phyloP scores from a whole-genome alignment of 371 early-diverging fungal species.

The Amoeboaphelidium occidentale region DNA sequence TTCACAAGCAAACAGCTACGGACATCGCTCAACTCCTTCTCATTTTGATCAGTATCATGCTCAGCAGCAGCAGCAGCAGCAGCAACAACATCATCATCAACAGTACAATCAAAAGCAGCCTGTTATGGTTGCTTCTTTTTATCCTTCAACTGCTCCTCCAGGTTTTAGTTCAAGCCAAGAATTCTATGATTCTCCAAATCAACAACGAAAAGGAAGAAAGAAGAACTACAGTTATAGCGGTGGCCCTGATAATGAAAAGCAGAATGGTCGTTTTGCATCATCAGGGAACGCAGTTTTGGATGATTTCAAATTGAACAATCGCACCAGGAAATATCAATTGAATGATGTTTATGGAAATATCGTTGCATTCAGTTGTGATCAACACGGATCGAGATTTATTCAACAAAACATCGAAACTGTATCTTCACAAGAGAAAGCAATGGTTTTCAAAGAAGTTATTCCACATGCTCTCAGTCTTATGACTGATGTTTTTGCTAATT shows the following conservation, averaged over 20 bases:
- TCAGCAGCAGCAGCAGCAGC: slow-evolving; percentile 9
- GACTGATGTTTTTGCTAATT: slow-evolving; percentile 99
- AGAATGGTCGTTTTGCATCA: slow-evolving; percentile 46
- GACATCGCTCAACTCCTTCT: slow-evolving; percentile 6
- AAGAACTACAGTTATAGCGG: slow-evolving; percentile 2
- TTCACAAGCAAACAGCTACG: slow-evolving; percentile 13
- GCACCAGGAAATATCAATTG: slow-evolving; percentile 75
- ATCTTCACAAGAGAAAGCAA: slow-evolving; percentile 69
- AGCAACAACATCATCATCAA: slow-evolving; percentile 4
- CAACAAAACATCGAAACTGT: slow-evolving; percentile 95
- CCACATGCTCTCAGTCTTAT: slow-evolving; percentile 80
- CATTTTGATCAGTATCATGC: slow-evolving; percentile 5
- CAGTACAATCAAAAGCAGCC: slow-evolving; percentile 3
- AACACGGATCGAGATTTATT: slow-evolving; percentile 97
- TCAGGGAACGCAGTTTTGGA: too few species aligned
- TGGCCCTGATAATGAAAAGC: slow-evolving; percentile 20
- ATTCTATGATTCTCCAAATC: too few species aligned
- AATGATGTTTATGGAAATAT: slow-evolving; percentile 76
- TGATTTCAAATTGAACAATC: slow-evolving; percentile 68
- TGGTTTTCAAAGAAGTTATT: slow-evolving; percentile 88
- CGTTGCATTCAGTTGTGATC: slow-evolving; percentile 95
- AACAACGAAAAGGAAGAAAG: slow-evolving; percentile 2
- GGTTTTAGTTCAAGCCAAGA: neutral
- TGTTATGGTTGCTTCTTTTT: neutral
- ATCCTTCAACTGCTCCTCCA: neutral